These are phyloP conservation scores for Pythium plurisporium DNA, from an alignment of 352 stramenopile genomes.

Conservation along the genomic window DNA sequence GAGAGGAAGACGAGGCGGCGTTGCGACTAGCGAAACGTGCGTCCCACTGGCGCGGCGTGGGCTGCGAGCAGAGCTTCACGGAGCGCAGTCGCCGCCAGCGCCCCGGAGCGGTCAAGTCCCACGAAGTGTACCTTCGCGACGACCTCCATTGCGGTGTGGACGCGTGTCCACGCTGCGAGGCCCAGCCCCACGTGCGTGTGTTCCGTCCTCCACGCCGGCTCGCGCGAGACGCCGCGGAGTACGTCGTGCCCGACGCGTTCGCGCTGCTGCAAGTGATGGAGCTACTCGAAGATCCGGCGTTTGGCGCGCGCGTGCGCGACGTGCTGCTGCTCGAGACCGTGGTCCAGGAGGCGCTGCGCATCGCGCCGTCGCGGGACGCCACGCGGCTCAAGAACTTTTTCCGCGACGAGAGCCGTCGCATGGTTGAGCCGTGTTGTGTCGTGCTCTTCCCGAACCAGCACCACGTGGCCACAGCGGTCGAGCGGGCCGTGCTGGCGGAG, in stretches of 20 bases:
- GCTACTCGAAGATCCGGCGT: constrained; percentile 55
- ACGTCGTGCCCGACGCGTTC: constrained; percentile 70
- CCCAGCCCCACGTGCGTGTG: constrained; percentile 3
- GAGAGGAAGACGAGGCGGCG: constrained; percentile 18
- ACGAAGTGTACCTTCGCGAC: constrained; percentile 66
- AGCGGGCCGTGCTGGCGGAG: constrained; percentile 15
- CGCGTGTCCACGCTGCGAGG: constrained; percentile 39
- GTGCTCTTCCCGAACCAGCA: constrained; percentile 73
- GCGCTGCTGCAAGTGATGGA: constrained; percentile 74
- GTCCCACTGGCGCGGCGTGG: constrained; percentile 46
- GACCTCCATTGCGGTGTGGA: constrained; percentile 70
- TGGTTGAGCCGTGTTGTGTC: constrained; percentile 38
- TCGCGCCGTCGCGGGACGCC: constrained; percentile 63
- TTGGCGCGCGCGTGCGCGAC: constrained; percentile 32
- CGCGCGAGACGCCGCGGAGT: constrained; percentile 36
- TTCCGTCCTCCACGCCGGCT: constrained; percentile 29
- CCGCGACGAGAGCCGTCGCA: constrained; percentile 41
- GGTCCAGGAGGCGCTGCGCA: constrained; percentile 47
- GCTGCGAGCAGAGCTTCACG: constrained; percentile 57
- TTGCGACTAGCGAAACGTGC: constrained; percentile 1
- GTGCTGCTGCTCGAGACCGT: constrained; percentile 76
- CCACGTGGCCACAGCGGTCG: constrained; percentile 50
- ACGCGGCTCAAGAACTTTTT: constrained; percentile 68
- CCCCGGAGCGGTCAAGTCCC: constrained; percentile 57
- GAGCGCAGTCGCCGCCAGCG: constrained; percentile 75